Evolutionary conservation across 1,139 yeast genomes (phyloP).

Genomic region (Candida buenavistaensis): DNA sequence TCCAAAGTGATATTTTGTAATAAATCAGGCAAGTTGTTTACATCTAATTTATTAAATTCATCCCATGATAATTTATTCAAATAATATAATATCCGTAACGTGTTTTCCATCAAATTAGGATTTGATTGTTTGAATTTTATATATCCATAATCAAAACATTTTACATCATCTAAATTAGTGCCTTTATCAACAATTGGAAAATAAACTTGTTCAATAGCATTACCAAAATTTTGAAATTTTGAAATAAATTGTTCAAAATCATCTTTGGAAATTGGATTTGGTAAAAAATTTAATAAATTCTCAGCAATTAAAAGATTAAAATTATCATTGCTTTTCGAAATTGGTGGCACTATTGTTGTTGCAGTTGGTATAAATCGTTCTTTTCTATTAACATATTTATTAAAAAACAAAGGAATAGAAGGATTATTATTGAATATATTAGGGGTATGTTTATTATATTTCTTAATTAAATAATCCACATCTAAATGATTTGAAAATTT

Average conservation of each 20-base stretch:
- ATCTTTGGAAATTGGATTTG: conserved; percentile 16
- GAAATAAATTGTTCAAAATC: conserved; percentile 25
- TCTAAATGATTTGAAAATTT: conserved; percentile 39
- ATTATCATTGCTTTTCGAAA: conserved; percentile 10
- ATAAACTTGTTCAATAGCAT: conserved; percentile 40
- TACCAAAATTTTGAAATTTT: conserved; percentile 38
- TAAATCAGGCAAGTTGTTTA: conserved; percentile 9
- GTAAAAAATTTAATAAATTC: conserved; percentile 37
- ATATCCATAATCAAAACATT: conserved; percentile 30
- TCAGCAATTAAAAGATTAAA: conserved; percentile 43
- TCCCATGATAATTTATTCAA: conserved; percentile 28
- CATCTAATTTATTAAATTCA: conserved; percentile 24
- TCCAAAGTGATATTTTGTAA: not conserved
- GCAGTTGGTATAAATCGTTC: conserved; percentile 18
- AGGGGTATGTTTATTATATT: conserved; percentile 18
- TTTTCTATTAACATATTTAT: conserved; percentile 29
- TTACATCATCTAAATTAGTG: conserved; percentile 17
- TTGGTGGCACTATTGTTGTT: conserved; percentile 2
- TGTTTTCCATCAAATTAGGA: conserved; percentile 22
- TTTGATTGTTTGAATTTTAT: conserved; percentile 25
- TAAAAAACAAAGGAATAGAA: conserved; percentile 25
- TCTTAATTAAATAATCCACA: conserved; percentile 31
- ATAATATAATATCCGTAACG: conserved; percentile 33
- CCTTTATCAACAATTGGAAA: conserved; percentile 33
- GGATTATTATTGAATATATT: conserved; percentile 36